A percentile compares a stretch with the other conserved stretches of the same genome.
phyloP scores from a whole-genome alignment of 768 basidiomycete species.

The Thelephora ganbajun region DNA sequence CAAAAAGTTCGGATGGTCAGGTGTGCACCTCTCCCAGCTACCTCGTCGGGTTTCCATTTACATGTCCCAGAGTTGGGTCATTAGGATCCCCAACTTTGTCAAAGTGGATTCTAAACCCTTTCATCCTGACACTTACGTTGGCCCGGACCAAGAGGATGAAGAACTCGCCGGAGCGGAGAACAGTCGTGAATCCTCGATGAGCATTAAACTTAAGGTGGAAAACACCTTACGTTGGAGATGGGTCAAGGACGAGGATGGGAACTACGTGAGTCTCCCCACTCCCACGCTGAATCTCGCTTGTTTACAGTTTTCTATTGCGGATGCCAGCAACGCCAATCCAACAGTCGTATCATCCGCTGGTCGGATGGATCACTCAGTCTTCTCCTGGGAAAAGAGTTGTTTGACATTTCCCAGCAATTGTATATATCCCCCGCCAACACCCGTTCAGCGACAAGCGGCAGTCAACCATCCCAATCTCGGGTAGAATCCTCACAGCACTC shows the following conservation, averaged over 20 bases:
- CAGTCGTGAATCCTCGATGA: slow-evolving; percentile 66
- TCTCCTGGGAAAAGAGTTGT: slow-evolving; percentile 85
- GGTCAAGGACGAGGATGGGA: slow-evolving; percentile 60
- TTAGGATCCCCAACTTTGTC: slow-evolving; percentile 89
- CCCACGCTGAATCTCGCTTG: neutral
- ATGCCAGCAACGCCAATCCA: slow-evolving; percentile 70
- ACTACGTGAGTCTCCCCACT: slow-evolving; percentile 47
- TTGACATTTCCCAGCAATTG: slow-evolving; percentile 73
- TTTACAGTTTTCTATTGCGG: slow-evolving; percentile 1
- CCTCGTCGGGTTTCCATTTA: neutral
- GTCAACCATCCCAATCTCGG: slow-evolving; percentile 27
- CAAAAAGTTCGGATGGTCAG: slow-evolving; percentile 67
- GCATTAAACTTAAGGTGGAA: slow-evolving; percentile 78
- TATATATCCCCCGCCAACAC: slow-evolving; percentile 61
- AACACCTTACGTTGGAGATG: slow-evolving; percentile 96
- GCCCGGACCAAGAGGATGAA: slow-evolving; percentile 68
- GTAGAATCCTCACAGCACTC: slow-evolving; percentile 6
- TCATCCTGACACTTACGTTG: slow-evolving; percentile 73
- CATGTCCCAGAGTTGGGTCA: slow-evolving; percentile 63
- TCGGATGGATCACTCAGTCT: slow-evolving; percentile 89
- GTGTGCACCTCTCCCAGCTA: slow-evolving; percentile 29
- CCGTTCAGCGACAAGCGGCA: slow-evolving; percentile 40
- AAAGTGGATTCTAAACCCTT: slow-evolving; percentile 83
- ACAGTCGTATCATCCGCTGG: slow-evolving; percentile 87
- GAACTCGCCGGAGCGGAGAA: slow-evolving; percentile 43